Percentiles rank a stretch among this genome's conserved stretches.
These are phyloP conservation scores for Lobosporangium transversale DNA, from an alignment of 192 early-diverging fungal genomes.

Conservation along the genomic window DNA sequence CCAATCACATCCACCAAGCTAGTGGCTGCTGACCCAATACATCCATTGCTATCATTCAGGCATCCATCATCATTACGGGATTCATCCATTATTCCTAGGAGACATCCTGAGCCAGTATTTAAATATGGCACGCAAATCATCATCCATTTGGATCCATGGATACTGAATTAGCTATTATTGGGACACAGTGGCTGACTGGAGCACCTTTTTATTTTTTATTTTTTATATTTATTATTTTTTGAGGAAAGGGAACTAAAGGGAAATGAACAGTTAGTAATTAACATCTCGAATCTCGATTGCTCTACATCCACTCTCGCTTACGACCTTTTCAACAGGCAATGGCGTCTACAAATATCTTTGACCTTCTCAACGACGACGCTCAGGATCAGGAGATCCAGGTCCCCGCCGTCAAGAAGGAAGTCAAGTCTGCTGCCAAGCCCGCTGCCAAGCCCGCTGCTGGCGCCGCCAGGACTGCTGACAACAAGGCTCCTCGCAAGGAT, in stretches of 20 bases:
- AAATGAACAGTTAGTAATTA: conserved; percentile 21
- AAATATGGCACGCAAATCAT: not conserved
- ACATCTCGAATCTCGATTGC: conserved; percentile 5
- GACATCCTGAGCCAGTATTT: not conserved
- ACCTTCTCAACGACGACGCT: conserved; percentile 58
- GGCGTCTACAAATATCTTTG: conserved; percentile 57
- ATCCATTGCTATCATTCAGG: conserved; percentile 11
- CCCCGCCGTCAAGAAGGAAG: conserved; percentile 54
- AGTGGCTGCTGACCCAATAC: not conserved
- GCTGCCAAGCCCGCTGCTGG: conserved; percentile 35
- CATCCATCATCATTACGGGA: conserved; percentile 31
- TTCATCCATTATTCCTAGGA: not conserved
- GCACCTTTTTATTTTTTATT: not conserved
- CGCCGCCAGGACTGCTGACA: conserved; percentile 36
- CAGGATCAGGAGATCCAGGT: conserved; percentile 53
- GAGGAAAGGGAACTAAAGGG: not conserved
- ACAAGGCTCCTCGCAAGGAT: conserved; percentile 52
- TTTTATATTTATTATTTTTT: not conserved
- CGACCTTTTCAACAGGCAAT: conserved; percentile 39
- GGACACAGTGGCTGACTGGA: no score
- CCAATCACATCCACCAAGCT: conserved; percentile 36
- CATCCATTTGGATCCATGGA: no score
- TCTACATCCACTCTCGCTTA: not conserved
- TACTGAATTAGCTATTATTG: no score
- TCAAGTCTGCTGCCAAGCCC: conserved; percentile 41